These are phyloP conservation scores for Phytophthora fragariaefolia DNA, from an alignment of 352 stramenopile genomes.

Conservation along the genomic window DNA sequence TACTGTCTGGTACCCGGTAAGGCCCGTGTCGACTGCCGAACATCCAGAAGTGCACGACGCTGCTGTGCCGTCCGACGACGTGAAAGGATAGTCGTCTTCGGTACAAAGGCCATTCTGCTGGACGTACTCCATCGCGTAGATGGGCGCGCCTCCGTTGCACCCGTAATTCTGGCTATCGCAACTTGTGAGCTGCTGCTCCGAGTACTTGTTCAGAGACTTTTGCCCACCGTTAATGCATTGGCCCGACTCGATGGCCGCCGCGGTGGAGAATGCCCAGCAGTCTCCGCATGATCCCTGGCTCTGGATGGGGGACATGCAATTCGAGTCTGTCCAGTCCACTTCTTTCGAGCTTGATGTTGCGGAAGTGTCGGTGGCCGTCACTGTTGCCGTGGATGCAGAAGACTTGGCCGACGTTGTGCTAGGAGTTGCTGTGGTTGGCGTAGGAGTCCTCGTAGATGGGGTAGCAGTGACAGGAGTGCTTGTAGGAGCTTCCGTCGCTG, in stretches of 20 bases:
- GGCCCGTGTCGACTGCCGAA: conserved; percentile 42
- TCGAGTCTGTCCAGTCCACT: conserved; percentile 54
- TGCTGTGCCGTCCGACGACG: conserved; percentile 29
- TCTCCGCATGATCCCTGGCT: conserved; percentile 96
- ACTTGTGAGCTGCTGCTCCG: conserved; percentile 92
- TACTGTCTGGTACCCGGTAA: conserved; percentile 74
- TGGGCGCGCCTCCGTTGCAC: conserved; percentile 90
- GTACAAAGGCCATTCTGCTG: conserved; percentile 83
- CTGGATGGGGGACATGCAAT: conserved; percentile 80
- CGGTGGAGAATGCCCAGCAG: conserved; percentile 97
- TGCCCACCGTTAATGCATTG: conserved; percentile 83
- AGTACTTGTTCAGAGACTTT: conserved; percentile 80
- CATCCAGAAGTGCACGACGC: conserved; percentile 33
- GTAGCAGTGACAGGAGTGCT: no score
- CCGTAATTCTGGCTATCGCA: conserved; percentile 91
- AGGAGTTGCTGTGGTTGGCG: conserved; percentile 17
- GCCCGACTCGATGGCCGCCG: conserved; percentile 90
- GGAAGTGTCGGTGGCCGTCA: conserved; percentile 25
- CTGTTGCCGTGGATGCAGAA: conserved; percentile 23
- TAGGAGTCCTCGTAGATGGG: conserved; percentile 9
- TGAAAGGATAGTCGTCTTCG: conserved; percentile 44
- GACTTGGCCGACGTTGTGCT: conserved; percentile 18
- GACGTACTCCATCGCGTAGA: conserved; percentile 94
- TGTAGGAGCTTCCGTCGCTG: conserved; percentile 11
- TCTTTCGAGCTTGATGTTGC: conserved; percentile 45